Evolutionary conservation across 306 rosid genomes (phyloP).

Genomic region (Castanospermum australe): DNA sequence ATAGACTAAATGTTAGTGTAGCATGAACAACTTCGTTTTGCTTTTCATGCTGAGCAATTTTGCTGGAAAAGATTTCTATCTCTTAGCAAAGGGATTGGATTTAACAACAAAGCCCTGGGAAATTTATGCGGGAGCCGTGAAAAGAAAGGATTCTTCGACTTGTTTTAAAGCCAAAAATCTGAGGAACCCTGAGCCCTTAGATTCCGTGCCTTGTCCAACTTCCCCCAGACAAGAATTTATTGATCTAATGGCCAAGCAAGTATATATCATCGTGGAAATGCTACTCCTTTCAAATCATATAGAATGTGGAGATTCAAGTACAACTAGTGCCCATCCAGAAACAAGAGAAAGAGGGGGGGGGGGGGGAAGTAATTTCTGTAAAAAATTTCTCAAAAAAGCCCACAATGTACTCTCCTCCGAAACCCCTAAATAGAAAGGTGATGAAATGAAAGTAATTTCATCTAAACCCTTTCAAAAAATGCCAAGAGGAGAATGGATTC

Average conservation of each 20-base stretch:
- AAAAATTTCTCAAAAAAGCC: too few relatives aligned
- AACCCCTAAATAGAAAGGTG: too few relatives aligned
- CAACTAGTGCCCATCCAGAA: not conserved
- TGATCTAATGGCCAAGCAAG: too few relatives aligned
- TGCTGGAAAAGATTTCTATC: not conserved
- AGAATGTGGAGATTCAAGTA: too few relatives aligned
- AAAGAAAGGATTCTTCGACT: not conserved
- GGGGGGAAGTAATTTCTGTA: too few relatives aligned
- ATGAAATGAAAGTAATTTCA: constrained; percentile 14
- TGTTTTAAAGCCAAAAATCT: constrained; percentile 10
- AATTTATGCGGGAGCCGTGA: not conserved
- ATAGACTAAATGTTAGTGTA: not conserved
- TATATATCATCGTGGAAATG: not conserved
- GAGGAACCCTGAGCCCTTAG: too few relatives aligned
- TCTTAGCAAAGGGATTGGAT: not conserved
- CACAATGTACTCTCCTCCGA: too few relatives aligned
- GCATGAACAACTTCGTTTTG: not conserved
- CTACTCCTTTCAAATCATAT: not conserved
- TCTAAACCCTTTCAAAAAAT: constrained; percentile 17
- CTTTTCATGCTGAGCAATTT: not conserved
- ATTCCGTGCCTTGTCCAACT: too few relatives aligned
- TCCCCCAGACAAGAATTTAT: too few relatives aligned
- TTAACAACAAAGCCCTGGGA: not conserved
- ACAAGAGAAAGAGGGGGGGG: not conserved
- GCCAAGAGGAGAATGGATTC: not conserved